Base-by-base conservation (phyloP, 2,329 filamentous ascomycete genomes). In the Laburnicola sp. region DNA sequence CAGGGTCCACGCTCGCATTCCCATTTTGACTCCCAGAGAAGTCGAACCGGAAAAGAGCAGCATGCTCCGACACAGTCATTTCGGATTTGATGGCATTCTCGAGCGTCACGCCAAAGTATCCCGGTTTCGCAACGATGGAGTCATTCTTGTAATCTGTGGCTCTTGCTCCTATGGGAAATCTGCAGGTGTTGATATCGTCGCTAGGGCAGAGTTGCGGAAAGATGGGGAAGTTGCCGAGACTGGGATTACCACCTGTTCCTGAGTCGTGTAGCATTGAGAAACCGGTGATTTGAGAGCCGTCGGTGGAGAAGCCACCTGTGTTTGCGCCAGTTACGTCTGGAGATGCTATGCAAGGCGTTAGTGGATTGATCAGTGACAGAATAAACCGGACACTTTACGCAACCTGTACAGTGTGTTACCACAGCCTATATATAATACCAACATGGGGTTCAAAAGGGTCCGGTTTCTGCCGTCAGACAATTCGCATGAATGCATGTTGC, bases 191-290 rank as follows among this genome's bases (percentile, higher is more conserved):
- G 47, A 90, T 70, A 34, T 85, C 80, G 53, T 87, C 82, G 10
- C 75, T 78, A 0, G 80, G 76, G 56, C 87, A 91, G 35, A 80
- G 73, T 54, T 88, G 86, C 0, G 86, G 79, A 56, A 91, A 90
- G 1, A 91, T 74, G 0, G 88, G 85, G 46, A 91, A 91, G 63
- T 89, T 89, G 10, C 87, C 88, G 11, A 90, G 73, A 3, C 85
- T 89, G 0, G 86, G 82, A 32, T 70, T 68, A 6, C 71, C 70
- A 26, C 71, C 71, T 16, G 70, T 73, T 6, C 71, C 70, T 25
- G 63, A 66, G 45, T 75, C 68, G 65, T 72, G 64, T 8, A 70
- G 54, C 10, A 61, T 63, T 9, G 67, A 72, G 53, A 78, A 77
- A 6, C 75, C 75, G 7, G 74, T 77, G 23, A 78, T 69, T 35